Evolutionary conservation across 805 yeast genomes (phyloP), one percentile per base, ranked within the genome.

Genomic region (Kockiozyma suomiensis): DNA sequence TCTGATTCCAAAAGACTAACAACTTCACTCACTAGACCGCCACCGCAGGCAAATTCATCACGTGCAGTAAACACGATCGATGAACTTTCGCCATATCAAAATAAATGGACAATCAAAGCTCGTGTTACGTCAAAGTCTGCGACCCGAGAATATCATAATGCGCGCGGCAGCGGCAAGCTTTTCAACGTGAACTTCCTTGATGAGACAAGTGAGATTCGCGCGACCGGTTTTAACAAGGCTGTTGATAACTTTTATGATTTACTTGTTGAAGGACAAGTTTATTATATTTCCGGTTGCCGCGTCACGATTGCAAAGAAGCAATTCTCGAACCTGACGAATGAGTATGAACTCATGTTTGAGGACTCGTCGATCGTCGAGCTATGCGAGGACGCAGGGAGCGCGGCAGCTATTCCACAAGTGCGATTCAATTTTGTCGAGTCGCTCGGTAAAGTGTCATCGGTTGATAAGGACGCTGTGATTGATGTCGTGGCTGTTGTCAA

Each of bases 141-240:
- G 62, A 81, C 93, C 67, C 85, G 90, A 74, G 88, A 89, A 38
- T 94, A 93, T 93, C 83, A 89, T 54, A 90, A 89, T 69, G 86
- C 83, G 63, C 82, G 85, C 69, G 97, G 97, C 59, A 90, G 86
- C 64, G 99, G 99, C 56, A 88, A 89, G 73, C 80, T 94, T 61
- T 91, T 94, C 78, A 88, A 87, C 68, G 89, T 90, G 32, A 90
- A 90, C 68, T 84, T 94, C 59, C 76, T 93, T 58, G 99, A 94
- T 72, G 96, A 94, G 72, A 88, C 97, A 4, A 97, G 94, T 69
- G 98, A 94, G 77, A 94, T 94, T 68, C 82, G 94, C 70, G 97
- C 97, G 10, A 91, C 98, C 1, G 97, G 94, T 1, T 94, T 94
- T 75, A 89, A 88, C 73, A 93, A 90, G 40, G 81, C 82, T 68